Conservation (phyloP, 352 stramenopile genomes). For the Blastocystis sp. region DNA sequence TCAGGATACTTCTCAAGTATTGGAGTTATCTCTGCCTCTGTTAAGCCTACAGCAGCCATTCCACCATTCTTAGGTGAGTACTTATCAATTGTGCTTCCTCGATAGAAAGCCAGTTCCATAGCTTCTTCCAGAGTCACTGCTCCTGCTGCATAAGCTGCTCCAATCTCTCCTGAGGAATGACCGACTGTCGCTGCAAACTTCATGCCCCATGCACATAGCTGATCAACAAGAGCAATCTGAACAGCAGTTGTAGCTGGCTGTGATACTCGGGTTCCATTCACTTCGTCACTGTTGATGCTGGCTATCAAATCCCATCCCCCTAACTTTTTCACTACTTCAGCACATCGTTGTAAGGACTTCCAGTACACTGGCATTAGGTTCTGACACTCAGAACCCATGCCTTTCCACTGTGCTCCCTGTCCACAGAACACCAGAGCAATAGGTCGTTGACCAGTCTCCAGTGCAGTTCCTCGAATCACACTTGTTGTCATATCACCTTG, state of each 20-base stretch:
- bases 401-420: conserved; percentile 54
- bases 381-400: conserved; percentile 22
- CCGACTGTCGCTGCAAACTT: conserved; percentile 13
- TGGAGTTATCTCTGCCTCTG: background rate
- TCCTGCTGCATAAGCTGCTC: conserved; percentile 57
- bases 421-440: conserved; percentile 54
- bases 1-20: conserved; percentile 35
- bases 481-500: background rate
- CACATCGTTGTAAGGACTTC: background rate
- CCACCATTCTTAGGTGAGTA: conserved; percentile 27
- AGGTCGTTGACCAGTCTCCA: background rate
- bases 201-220: conserved; percentile 29
- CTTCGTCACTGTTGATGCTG: conserved; percentile 23
- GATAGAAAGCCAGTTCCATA: conserved; percentile 62
- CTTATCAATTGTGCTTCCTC: conserved; percentile 28
- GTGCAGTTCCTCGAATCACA: background rate
- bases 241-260: conserved; percentile 61
- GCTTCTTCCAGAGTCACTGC: conserved; percentile 60
- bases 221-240: conserved; percentile 60
- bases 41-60: conserved; percentile 56
- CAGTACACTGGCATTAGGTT: conserved; percentile 35
- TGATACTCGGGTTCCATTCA: conserved; percentile 49
- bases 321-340: conserved; percentile 17
- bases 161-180: conserved; percentile 58
- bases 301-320: conserved; percentile 29